A percentile compares a stretch with the other conserved stretches of the same genome.
phyloP scores from a whole-genome alignment of 768 basidiomycete genomes.

The Lyophyllum atratum region DNA sequence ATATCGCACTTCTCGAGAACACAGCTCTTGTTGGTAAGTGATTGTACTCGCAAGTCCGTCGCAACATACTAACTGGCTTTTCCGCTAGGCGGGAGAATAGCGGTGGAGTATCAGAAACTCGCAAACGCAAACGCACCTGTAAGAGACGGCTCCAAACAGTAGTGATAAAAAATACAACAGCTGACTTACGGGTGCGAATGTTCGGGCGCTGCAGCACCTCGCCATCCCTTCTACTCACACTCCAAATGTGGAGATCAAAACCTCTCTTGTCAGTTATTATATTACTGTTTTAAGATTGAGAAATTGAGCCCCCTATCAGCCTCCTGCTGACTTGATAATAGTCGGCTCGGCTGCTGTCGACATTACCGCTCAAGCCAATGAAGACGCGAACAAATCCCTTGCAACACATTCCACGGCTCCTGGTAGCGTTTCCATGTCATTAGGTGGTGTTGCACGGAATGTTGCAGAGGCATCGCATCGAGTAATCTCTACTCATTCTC shows the following conservation, averaged over 20 bases:
- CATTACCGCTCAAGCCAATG: constrained; percentile 60
- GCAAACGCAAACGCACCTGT: constrained; percentile 30
- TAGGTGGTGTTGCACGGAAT: constrained; percentile 95
- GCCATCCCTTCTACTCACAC: background rate
- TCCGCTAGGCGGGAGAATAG: constrained; percentile 72
- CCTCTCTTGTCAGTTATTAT: constrained; percentile 7
- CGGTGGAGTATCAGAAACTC: constrained; percentile 70
- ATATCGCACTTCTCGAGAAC: constrained; percentile 88
- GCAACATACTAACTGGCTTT: constrained; percentile 3
- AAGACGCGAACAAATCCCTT: constrained; percentile 36
- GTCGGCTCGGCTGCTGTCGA: constrained; percentile 91
- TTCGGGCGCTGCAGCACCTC: background rate
- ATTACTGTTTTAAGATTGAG: background rate
- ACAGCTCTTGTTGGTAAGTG: constrained; percentile 80
- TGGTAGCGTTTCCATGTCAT: constrained; percentile 67
- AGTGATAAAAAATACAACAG: constrained; percentile 1
- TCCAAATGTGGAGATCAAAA: background rate
- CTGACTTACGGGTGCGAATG: background rate
- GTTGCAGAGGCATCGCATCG: constrained; percentile 89
- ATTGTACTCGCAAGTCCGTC: background rate
- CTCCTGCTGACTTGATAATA: constrained; percentile 59
- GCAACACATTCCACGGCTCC: constrained; percentile 71
- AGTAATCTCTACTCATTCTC: constrained; percentile 40
- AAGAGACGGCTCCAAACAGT: constrained; percentile 22
- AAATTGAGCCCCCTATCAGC: constrained; percentile 14